phyloP scores from a whole-genome alignment of 306 rosid genomes.

The Sindora glabra region DNA sequence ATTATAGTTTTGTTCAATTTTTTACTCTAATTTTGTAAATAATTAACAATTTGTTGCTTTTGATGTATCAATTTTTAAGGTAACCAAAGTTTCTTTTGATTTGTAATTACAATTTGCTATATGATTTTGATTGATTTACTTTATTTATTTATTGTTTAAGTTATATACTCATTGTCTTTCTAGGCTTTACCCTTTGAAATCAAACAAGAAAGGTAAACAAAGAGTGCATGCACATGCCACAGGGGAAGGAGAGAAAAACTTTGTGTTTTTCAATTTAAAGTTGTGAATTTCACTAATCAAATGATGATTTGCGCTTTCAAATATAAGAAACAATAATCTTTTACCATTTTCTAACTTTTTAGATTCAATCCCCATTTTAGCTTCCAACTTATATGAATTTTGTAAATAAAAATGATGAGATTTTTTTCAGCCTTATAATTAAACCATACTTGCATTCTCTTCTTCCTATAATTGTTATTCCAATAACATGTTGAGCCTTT shows the following conservation, averaged over 20 bases:
- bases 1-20: no score
- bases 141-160: no score
- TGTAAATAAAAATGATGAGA: conserved; percentile 29
- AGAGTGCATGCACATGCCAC: neutral
- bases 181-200: conserved; percentile 23
- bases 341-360: conserved; percentile 18
- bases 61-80: no score
- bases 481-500: conserved; percentile 49
- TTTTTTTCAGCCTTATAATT: conserved; percentile 37
- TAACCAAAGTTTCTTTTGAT: no score
- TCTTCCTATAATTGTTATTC: conserved; percentile 28
- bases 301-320: neutral
- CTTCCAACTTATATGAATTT: conserved; percentile 19
- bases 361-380: conserved; percentile 17
- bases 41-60: no score
- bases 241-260: neutral
- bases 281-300: neutral
- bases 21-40: no score
- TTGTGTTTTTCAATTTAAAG: neutral
- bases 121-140: no score
- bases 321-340: conserved; percentile 3
- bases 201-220: conserved; percentile 20
- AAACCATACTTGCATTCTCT: conserved; percentile 11
- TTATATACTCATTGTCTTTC: conserved; percentile 12
- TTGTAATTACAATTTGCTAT: no score